These are phyloP conservation scores for Musa troglodytarum DNA, from an alignment of 176 grass and related monocot species.

Conservation along the genomic window DNA sequence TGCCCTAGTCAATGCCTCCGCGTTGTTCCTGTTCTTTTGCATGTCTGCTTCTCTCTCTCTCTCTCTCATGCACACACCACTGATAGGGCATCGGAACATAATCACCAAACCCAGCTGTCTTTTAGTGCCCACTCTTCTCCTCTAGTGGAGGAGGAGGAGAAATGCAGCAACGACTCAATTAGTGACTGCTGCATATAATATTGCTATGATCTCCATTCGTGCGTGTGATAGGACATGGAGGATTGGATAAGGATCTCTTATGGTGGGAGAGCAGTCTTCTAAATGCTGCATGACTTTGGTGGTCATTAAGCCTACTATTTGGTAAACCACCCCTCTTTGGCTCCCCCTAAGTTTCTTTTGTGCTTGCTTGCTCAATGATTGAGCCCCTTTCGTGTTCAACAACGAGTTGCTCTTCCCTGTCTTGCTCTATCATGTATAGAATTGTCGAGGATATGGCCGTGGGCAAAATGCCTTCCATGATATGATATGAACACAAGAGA, in stretches of 20 bases:
- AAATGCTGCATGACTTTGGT: not conserved
- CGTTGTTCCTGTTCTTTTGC: not conserved
- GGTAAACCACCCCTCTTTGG: not conserved
- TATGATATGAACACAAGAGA: not conserved
- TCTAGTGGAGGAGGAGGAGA: not conserved
- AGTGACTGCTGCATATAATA: not conserved
- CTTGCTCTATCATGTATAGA: too few relatives aligned
- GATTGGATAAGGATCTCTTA: too few relatives aligned
- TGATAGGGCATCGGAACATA: not conserved
- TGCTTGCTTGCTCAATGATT: not conserved
- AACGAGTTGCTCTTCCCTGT: not conserved
- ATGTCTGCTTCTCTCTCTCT: not conserved
- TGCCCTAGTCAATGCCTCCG: not conserved
- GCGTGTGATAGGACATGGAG: not conserved
- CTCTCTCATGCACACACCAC: not conserved
- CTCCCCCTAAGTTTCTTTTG: not conserved
- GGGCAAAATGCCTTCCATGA: not conserved
- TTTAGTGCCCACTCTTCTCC: not conserved
- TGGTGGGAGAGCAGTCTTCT: not conserved
- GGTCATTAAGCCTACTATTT: not conserved
- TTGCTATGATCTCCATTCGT: not conserved
- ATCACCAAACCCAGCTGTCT: not conserved
- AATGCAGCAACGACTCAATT: not conserved
- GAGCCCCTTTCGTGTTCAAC: not conserved
- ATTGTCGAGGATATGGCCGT: not conserved